phyloP scores from a whole-genome alignment of 2,329 filamentous ascomycete genomes.

The Pseudovirgaria hyperparasitica region DNA sequence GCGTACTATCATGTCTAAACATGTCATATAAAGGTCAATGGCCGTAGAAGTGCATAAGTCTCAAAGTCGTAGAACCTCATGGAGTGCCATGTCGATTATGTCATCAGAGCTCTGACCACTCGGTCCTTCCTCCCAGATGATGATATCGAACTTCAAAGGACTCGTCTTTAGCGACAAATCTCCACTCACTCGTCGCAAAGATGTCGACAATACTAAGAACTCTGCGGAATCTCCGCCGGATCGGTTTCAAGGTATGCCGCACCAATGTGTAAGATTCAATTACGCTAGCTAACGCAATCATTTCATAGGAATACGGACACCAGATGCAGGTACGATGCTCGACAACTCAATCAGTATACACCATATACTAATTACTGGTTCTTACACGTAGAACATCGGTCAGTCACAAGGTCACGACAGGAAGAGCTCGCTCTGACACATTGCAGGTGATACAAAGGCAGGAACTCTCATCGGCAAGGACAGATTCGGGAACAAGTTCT shows the following conservation, averaged over 20 bases:
- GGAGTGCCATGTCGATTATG: no score
- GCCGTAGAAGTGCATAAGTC: no score
- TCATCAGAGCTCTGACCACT: no score
- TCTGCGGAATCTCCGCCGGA: slow-evolving; percentile 70
- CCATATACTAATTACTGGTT: slow-evolving; percentile 13
- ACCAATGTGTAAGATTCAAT: slow-evolving; percentile 5
- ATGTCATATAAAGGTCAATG: no score
- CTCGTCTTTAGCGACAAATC: no score
- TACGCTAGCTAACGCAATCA: slow-evolving; percentile 18
- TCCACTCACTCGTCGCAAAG: slow-evolving; percentile 33
- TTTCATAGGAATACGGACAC: slow-evolving; percentile 66
- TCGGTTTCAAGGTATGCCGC: slow-evolving; percentile 66
- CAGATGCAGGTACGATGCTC: slow-evolving; percentile 72
- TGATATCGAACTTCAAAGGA: no score
- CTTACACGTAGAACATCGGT: slow-evolving; percentile 25
- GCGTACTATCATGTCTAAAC: no score
- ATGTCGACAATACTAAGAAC: slow-evolving; percentile 93
- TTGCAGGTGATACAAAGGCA: slow-evolving; percentile 84
- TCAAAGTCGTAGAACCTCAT: no score
- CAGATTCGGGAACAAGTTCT: slow-evolving; percentile 94
- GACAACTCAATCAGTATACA: slow-evolving; percentile 10
- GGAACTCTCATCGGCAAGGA: slow-evolving; percentile 76
- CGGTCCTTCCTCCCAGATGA: no score
- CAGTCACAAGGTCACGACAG: slow-evolving; percentile 6
- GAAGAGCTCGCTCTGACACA: slow-evolving; percentile 13